phyloP scores from a whole-genome alignment of 257 asterid genomes.

The Schizonepeta tenuifolia region DNA sequence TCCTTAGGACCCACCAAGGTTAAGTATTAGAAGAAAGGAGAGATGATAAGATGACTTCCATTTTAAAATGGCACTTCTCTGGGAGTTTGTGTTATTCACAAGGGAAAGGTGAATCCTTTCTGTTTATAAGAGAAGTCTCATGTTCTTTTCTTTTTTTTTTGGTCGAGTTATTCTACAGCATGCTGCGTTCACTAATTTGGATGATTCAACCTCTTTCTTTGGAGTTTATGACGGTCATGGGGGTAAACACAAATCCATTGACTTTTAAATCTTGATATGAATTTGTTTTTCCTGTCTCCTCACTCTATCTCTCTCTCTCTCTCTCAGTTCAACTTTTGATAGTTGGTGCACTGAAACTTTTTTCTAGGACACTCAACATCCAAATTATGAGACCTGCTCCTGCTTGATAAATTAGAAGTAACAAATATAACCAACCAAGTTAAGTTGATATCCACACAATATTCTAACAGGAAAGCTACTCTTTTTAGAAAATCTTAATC shows the following conservation, averaged over 20 bases:
- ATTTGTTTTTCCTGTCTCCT: too few relatives aligned
- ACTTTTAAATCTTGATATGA: slow-evolving; percentile 22
- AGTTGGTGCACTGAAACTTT: slow-evolving; percentile 5
- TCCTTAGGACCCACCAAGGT: slow-evolving; percentile 18
- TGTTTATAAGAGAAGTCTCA: slow-evolving; percentile 24
- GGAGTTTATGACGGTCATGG: slow-evolving; percentile 99
- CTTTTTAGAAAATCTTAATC: background rate
- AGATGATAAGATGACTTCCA: slow-evolving; percentile 27
- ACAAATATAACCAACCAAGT: slow-evolving; percentile 6
- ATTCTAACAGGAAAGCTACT: slow-evolving; percentile 16
- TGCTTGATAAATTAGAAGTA: slow-evolving; percentile 21
- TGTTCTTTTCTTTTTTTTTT: slow-evolving; percentile 29
- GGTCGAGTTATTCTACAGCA: slow-evolving; percentile 64
- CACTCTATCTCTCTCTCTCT: slow-evolving; percentile 16
- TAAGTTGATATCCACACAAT: slow-evolving; percentile 20
- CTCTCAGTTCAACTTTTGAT: background rate
- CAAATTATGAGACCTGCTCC: slow-evolving; percentile 16
- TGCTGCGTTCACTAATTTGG: slow-evolving; percentile 84
- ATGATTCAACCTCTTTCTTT: slow-evolving; percentile 78
- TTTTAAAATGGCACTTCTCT: slow-evolving; percentile 26
- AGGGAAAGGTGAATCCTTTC: slow-evolving; percentile 9
- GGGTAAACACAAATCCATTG: slow-evolving; percentile 56
- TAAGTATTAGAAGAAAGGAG: background rate
- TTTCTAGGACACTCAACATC: slow-evolving; percentile 9
- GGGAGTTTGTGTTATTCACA: slow-evolving; percentile 14